phyloP scores from a whole-genome alignment of 441 rosid genomes.

The Populus tomentosa region DNA sequence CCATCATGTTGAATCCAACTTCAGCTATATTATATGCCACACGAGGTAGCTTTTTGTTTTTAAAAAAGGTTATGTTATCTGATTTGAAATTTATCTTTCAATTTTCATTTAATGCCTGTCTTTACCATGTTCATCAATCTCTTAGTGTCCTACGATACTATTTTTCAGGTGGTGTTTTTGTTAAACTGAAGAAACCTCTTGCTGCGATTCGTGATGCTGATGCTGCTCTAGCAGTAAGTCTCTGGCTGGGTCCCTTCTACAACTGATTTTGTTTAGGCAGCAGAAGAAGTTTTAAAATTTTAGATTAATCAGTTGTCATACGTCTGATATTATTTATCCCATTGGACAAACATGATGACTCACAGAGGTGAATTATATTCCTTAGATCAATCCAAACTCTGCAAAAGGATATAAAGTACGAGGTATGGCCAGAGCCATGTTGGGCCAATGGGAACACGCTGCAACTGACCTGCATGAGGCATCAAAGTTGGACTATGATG shows the following conservation, averaged over 20 bases:
- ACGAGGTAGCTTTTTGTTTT: slow-evolving; percentile 45
- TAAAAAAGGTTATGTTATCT: neutral
- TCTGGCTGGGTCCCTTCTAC: neutral
- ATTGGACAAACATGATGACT: neutral
- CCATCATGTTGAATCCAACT: slow-evolving; percentile 69
- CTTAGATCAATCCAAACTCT: slow-evolving; percentile 88
- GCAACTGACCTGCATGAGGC: slow-evolving; percentile 82
- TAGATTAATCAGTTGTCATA: neutral
- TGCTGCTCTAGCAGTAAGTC: slow-evolving; percentile 76
- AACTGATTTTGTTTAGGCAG: neutral
- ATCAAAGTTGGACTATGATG: slow-evolving; percentile 82
- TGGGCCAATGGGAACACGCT: slow-evolving; percentile 92
- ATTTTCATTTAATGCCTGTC: slow-evolving; percentile 30
- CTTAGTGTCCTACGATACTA: neutral
- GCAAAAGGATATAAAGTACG: slow-evolving; percentile 91
- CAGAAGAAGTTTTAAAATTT: slow-evolving; percentile 5
- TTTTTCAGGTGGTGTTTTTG: slow-evolving; percentile 67
- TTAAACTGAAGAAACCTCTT: slow-evolving; percentile 88
- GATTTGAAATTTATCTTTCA: too few relatives aligned
- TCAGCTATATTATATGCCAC: slow-evolving; percentile 88
- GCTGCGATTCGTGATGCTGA: slow-evolving; percentile 90
- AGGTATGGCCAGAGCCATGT: slow-evolving; percentile 82
- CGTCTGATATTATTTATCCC: neutral
- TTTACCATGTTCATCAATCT: neutral
- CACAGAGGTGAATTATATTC: slow-evolving; percentile 3